phyloP scores from a whole-genome alignment of 306 rosid genomes.

The Benincasa hispida region DNA sequence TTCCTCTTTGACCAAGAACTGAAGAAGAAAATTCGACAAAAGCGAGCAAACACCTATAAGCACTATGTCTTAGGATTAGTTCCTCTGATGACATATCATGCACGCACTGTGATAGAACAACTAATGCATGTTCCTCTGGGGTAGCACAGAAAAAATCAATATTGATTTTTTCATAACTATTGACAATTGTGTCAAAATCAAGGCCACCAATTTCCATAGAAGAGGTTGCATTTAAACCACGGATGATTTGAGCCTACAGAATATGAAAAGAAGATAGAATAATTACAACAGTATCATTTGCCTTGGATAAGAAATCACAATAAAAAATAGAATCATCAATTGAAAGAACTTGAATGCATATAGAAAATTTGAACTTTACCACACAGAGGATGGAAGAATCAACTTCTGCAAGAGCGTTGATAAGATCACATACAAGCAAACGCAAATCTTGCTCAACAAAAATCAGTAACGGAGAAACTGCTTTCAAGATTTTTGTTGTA shows the following conservation, averaged over 20 bases:
- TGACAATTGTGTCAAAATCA: constrained; percentile 51
- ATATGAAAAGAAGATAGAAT: neutral
- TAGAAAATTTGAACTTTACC: constrained; percentile 34
- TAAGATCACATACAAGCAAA: constrained; percentile 56
- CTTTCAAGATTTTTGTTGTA: constrained; percentile 43
- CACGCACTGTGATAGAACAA: constrained; percentile 83
- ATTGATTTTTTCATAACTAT: constrained; percentile 43
- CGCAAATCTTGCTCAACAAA: constrained; percentile 55
- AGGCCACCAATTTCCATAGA: constrained; percentile 48
- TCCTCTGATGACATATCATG: constrained; percentile 79
- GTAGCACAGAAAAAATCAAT: constrained; percentile 41
- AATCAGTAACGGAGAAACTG: constrained; percentile 51
- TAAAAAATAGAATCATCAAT: constrained; percentile 4
- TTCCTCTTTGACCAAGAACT: constrained; percentile 29
- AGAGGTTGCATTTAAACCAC: constrained; percentile 65
- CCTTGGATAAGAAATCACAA: constrained; percentile 3
- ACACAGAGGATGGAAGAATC: constrained; percentile 44
- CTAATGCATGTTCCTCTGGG: constrained; percentile 48
- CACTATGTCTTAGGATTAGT: constrained; percentile 47
- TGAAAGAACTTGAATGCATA: constrained; percentile 10
- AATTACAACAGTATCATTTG: neutral
- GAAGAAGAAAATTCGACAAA: constrained; percentile 66
- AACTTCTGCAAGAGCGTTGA: constrained; percentile 48
- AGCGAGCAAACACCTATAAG: constrained; percentile 45
- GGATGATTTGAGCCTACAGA: constrained; percentile 64